Conservation (phyloP, 176 grass and related monocot genomes). For the Phragmites australis region DNA sequence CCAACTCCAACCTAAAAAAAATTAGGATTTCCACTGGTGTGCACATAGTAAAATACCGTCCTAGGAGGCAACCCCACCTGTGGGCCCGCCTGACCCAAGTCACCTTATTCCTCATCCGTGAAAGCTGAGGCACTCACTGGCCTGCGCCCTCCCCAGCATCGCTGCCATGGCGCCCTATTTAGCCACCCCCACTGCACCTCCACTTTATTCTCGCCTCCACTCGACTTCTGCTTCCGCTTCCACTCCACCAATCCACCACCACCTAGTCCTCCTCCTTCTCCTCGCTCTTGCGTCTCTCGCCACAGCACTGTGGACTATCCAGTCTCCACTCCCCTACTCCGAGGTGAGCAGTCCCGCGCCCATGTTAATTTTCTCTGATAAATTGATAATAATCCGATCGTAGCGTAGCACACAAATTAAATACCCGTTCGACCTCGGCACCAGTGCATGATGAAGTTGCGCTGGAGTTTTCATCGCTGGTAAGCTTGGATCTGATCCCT, state of each 20-base stretch:
- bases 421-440: not conserved
- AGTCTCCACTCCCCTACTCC: slow-evolving; percentile 36
- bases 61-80: not conserved
- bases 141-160: not conserved
- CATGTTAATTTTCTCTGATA: not conserved
- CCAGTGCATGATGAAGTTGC: not conserved
- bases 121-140: not conserved
- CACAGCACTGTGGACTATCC: slow-evolving; percentile 16
- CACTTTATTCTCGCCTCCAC: slow-evolving; percentile 7
- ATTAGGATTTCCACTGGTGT: not conserved
- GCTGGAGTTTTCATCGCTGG: slow-evolving; percentile 1
- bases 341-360: slow-evolving; percentile 40
- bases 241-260: slow-evolving; percentile 25
- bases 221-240: not conserved
- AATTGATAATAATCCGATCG: not conserved
- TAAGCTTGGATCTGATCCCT: not conserved
- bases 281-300: not conserved
- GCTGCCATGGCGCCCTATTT: slow-evolving; percentile 34
- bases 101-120: not conserved
- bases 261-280: not conserved
- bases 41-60: not conserved
- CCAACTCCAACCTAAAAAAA: not conserved
- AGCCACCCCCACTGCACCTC: slow-evolving; percentile 18
- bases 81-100: not conserved
- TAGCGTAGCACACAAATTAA: not conserved